A percentile compares a stretch with the other conserved stretches of the same genome.
Conservation (phyloP, 305 asterid species). For the Fraxinus ornus region DNA sequence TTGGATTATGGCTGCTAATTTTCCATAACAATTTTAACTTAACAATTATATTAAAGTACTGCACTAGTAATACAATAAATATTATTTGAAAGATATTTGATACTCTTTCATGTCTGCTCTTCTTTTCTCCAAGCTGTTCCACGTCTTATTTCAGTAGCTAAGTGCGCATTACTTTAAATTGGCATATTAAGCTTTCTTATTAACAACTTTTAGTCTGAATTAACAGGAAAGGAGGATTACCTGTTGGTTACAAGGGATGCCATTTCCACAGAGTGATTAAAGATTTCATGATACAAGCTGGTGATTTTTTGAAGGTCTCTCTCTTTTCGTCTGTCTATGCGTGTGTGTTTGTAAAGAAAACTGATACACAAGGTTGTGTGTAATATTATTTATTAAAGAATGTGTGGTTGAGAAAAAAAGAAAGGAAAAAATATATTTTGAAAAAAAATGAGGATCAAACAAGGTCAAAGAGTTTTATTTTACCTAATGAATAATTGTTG, state of each 20-base stretch:
- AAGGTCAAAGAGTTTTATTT: too few relatives aligned
- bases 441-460: too few relatives aligned
- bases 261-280: conserved; percentile 93
- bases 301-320: conserved; percentile 86
- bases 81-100: not conserved
- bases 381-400: too few relatives aligned
- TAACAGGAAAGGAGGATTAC: conserved; percentile 79
- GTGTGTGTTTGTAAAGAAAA: not conserved
- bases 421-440: too few relatives aligned
- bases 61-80: not conserved
- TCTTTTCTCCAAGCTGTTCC: not conserved
- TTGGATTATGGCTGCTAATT: not conserved
- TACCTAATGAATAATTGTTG: not conserved
- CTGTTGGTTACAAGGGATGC: conserved; percentile 85
- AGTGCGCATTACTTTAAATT: not conserved
- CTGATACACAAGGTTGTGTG: not conserved
- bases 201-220: conserved; percentile 22
- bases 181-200: conserved; percentile 6
- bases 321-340: conserved; percentile 14
- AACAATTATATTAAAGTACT: not conserved
- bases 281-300: conserved; percentile 97
- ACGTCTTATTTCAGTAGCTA: not conserved
- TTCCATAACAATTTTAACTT: not conserved
- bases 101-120: not conserved
- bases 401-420: too few relatives aligned